Evolutionary conservation across 2,329 filamentous ascomycete genomes (phyloP).

Genomic region (Colletotrichum abscissum): DNA sequence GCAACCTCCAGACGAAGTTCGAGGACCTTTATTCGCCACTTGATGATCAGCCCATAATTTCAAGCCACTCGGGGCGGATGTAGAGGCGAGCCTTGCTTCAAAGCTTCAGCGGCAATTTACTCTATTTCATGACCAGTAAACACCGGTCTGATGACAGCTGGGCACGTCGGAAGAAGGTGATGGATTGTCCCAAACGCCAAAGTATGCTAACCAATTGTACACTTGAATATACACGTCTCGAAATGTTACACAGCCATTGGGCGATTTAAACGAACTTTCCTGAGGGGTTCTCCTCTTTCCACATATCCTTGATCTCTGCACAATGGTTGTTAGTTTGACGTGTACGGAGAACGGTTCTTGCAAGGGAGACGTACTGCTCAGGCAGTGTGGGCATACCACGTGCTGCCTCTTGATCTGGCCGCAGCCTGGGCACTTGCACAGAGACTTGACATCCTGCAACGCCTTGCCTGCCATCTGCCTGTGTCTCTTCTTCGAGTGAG

Average conservation of each 20-base stretch:
- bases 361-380: constrained; percentile 72
- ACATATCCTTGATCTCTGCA: constrained; percentile 59
- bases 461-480: constrained; percentile 96
- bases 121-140: too few relatives aligned
- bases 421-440: constrained; percentile 92
- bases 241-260: constrained; percentile 22
- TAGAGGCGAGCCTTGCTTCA: neutral
- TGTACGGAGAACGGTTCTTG: neutral
- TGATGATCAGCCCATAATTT: too few relatives aligned
- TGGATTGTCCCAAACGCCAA: constrained; percentile 34
- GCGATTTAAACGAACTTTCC: constrained; percentile 45
- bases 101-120: neutral
- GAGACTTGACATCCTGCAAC: constrained; percentile 85
- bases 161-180: constrained; percentile 8
- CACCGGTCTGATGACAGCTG: neutral
- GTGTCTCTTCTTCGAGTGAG: constrained; percentile 93
- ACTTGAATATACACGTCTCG: constrained; percentile 44
- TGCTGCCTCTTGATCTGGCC: constrained; percentile 90
- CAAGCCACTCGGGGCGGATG: too few relatives aligned
- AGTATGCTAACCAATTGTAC: constrained; percentile 37
- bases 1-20: too few relatives aligned
- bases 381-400: constrained; percentile 87
- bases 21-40: too few relatives aligned
- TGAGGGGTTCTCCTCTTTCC: constrained; percentile 51
- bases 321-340: constrained; percentile 34